A percentile compares a stretch with the other conserved stretches of the same genome.
phyloP scores from a whole-genome alignment of 352 stramenopile genomes.

The Pythium guiyangense region DNA sequence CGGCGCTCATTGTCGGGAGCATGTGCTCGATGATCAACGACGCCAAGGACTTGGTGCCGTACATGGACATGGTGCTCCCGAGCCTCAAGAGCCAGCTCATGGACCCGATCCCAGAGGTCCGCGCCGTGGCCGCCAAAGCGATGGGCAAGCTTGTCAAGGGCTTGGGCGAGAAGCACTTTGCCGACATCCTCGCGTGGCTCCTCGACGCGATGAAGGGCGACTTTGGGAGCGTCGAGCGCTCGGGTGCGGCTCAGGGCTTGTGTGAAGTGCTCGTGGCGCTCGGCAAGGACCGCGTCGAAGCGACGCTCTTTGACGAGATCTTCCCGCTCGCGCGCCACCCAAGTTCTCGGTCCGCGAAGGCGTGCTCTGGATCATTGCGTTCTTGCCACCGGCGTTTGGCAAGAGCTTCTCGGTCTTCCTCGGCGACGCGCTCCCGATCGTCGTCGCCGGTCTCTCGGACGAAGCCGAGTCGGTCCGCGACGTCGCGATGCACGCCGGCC shows the following conservation, averaged over 20 bases:
- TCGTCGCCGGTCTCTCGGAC: slow-evolving; percentile 97
- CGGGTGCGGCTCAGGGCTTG: slow-evolving; percentile 97
- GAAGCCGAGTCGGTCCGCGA: slow-evolving; percentile 98
- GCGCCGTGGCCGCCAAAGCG: slow-evolving; percentile 93
- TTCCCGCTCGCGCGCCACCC: slow-evolving; percentile 92
- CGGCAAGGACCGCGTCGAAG: slow-evolving; percentile 70
- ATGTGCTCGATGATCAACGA: slow-evolving; percentile 99
- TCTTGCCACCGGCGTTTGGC: slow-evolving; percentile 94
- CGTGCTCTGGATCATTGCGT: slow-evolving; percentile 98
- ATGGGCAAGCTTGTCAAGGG: slow-evolving; percentile 95
- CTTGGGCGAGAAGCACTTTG: slow-evolving; percentile 94
- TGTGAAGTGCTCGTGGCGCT: slow-evolving; percentile 93
- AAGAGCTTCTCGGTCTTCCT: slow-evolving; percentile 94
- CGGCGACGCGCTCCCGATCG: slow-evolving; percentile 92
- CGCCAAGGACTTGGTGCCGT: slow-evolving; percentile 96
- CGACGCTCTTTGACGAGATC: slow-evolving; percentile 90
- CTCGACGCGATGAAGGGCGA: slow-evolving; percentile 95
- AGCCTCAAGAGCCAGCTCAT: slow-evolving; percentile 93
- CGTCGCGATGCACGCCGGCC: slow-evolving; percentile 95
- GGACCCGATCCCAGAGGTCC: slow-evolving; percentile 94
- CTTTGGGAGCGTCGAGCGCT: slow-evolving; percentile 95
- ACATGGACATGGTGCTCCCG: slow-evolving; percentile 96
- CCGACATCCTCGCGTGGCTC: slow-evolving; percentile 96
- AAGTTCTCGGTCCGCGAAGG: slow-evolving; percentile 97
- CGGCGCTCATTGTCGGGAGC: slow-evolving; percentile 98